Evolutionary conservation across 179 eudicot genomes (phyloP).

Genomic region (Corrigiola litoralis): DNA sequence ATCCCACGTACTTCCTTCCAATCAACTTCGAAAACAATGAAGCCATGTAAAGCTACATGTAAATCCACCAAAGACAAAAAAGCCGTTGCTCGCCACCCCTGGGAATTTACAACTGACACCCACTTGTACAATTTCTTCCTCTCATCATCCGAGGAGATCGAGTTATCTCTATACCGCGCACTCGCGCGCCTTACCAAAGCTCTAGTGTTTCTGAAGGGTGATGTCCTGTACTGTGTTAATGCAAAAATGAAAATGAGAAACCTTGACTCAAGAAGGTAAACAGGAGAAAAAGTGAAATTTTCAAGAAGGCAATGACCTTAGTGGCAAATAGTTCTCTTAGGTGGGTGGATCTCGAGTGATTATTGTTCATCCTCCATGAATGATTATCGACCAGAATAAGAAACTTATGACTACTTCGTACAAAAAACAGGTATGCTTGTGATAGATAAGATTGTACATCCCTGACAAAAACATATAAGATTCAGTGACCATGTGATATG

Average conservation of each 20-base stretch:
- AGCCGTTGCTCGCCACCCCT: slow-evolving; percentile 43
- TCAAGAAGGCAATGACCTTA: slow-evolving; percentile 52
- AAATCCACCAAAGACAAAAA: slow-evolving; percentile 72
- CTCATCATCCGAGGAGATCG: slow-evolving; percentile 31
- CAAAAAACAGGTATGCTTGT: slow-evolving; percentile 69
- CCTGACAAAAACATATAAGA: slow-evolving; percentile 33
- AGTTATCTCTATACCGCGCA: slow-evolving; percentile 31
- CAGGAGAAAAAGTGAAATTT: neutral
- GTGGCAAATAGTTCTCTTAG: slow-evolving; percentile 84
- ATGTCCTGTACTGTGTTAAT: slow-evolving; percentile 44
- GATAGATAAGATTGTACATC: slow-evolving; percentile 93
- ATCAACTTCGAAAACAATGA: slow-evolving; percentile 78
- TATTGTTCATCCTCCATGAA: slow-evolving; percentile 75
- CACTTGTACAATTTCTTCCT: slow-evolving; percentile 32
- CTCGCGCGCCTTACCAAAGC: slow-evolving; percentile 31
- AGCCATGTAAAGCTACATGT: slow-evolving; percentile 77
- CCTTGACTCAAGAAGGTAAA: neutral
- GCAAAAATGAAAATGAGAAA: slow-evolving; percentile 22
- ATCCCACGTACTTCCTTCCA: slow-evolving; percentile 94
- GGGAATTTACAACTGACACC: slow-evolving; percentile 32
- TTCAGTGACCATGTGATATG: neutral
- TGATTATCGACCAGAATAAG: slow-evolving; percentile 81
- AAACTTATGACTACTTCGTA: slow-evolving; percentile 54
- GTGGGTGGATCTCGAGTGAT: slow-evolving; percentile 62
- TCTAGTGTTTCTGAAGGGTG: slow-evolving; percentile 43